A percentile compares a stretch with the other conserved stretches of the same genome.
phyloP scores from a whole-genome alignment of 306 rosid species.

The Gastrolobium villosum region DNA sequence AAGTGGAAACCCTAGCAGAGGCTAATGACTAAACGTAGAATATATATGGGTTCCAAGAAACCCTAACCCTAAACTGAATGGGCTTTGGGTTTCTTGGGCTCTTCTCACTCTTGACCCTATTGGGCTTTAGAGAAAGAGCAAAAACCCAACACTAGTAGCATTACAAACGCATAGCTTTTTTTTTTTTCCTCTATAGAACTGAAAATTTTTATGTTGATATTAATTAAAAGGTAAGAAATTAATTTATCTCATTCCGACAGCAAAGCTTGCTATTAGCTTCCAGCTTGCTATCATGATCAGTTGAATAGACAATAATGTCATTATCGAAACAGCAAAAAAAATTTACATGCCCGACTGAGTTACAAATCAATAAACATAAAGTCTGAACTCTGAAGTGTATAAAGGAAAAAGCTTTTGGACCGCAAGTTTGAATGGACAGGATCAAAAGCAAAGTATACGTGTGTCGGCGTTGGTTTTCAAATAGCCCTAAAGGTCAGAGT shows the following conservation, averaged over 20 bases:
- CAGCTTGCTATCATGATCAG: background rate
- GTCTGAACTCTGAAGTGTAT: background rate
- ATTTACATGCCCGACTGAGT: background rate
- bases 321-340: background rate
- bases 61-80: no score
- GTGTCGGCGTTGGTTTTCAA: background rate
- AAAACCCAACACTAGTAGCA: no score
- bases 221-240: background rate
- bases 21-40: no score
- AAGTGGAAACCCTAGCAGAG: no score
- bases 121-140: no score
- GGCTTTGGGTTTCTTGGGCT: no score
- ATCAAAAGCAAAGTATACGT: background rate
- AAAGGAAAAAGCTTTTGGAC: background rate
- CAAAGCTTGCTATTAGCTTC: background rate
- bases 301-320: constrained; percentile 6
- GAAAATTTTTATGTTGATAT: no score
- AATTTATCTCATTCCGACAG: background rate
- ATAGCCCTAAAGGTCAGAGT: background rate
- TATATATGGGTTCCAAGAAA: no score
- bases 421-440: constrained; percentile 14
- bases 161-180: no score
- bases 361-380: background rate
- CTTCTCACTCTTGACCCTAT: no score
- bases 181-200: no score